Evolutionary conservation across 2,329 filamentous ascomycete species (phyloP), one percentile per base, ranked within the genome.

Genomic region (Trichophyton benhamiae): DNA sequence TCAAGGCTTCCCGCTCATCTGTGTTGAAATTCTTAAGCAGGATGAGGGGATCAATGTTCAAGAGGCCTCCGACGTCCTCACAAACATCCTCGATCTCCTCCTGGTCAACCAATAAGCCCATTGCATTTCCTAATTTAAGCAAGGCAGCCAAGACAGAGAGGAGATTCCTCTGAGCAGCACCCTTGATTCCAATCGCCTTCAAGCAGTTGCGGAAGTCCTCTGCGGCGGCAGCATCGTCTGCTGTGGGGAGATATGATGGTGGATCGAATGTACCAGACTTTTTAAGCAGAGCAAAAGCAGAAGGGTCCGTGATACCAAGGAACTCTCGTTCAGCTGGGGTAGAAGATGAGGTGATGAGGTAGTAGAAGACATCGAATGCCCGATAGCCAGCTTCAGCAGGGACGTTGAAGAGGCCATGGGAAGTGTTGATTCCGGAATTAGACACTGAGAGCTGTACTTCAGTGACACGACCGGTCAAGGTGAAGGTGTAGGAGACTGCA

Each of bases 311-410:
- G 33, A 99, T 81, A 27, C 87, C 85, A 13, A 99, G 78, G 63
- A 91, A 95, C 71, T 97, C 92, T 61, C 90, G 82, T 76, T 99
- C 94, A 1, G 90, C 87, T 3, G 87, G 85, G 0, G 89, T 94
- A 0, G 94, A 95, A 0, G 89, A 88, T n/a, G 88, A 91, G 0
- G 91, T 95, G 48, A 97, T 81, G 0, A 99, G 83, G 69, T 96
- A 97, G 77, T 99, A 97, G 71, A 99, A 97, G 58, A 95, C 94
- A 70, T 99, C 92, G 68, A 99, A 99, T 2, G 92, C 94, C 65
- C 94, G 86, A 74, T 90, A 90, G 11, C 94, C 94, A 5, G 84
- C 71, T 70, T 96, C 85, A 0, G 85, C 75, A 0, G 94, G 89
- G 15, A 99, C 84, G 61, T 88, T 85, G 15, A 96, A 78, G 9